These are phyloP conservation scores for Nakaseomyces kungkrabaensis DNA, from an alignment of 1,139 yeast genomes.

Conservation along the genomic window DNA sequence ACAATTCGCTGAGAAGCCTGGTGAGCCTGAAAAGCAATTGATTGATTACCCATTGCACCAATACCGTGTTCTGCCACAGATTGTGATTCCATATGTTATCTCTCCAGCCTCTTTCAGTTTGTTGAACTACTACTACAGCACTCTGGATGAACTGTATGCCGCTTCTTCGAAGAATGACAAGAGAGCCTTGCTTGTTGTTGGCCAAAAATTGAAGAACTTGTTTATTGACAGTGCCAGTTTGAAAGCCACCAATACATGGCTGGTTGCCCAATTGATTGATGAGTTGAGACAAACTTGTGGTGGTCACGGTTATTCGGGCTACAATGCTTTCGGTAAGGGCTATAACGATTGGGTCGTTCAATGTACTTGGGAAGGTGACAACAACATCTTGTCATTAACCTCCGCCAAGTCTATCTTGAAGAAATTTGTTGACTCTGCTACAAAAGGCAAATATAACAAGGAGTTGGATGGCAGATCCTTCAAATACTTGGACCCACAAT, in stretches of 20 bases:
- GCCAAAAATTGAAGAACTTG: constrained; percentile 53
- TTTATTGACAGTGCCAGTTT: constrained; percentile 82
- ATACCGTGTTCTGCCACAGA: constrained; percentile 69
- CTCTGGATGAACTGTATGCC: constrained; percentile 46
- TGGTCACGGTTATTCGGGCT: constrained; percentile 90
- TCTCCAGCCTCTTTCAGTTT: constrained; percentile 65
- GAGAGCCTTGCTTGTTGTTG: constrained; percentile 37
- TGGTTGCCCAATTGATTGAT: constrained; percentile 66
- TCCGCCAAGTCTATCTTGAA: constrained; percentile 71
- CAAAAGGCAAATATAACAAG: constrained; percentile 33
- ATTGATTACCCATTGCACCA: constrained; percentile 83
- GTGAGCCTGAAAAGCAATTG: constrained; percentile 45
- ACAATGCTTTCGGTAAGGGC: constrained; percentile 83
- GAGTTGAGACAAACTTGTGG: constrained; percentile 95
- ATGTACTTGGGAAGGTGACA: constrained; percentile 98
- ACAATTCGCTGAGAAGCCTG: constrained; percentile 47
- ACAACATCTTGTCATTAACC: constrained; percentile 73
- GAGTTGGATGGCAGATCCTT: constrained; percentile 33
- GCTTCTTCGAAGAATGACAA: constrained; percentile 38
- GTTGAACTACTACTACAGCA: constrained; percentile 41
- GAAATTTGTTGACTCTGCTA: constrained; percentile 34
- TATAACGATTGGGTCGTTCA: constrained; percentile 91
- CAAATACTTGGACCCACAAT: constrained; percentile 34
- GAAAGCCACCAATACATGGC: constrained; percentile 87
- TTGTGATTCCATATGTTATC: constrained; percentile 72